Base-by-base conservation (phyloP, 2,329 filamentous ascomycete genomes). In the Phialocephala subalpina region DNA sequence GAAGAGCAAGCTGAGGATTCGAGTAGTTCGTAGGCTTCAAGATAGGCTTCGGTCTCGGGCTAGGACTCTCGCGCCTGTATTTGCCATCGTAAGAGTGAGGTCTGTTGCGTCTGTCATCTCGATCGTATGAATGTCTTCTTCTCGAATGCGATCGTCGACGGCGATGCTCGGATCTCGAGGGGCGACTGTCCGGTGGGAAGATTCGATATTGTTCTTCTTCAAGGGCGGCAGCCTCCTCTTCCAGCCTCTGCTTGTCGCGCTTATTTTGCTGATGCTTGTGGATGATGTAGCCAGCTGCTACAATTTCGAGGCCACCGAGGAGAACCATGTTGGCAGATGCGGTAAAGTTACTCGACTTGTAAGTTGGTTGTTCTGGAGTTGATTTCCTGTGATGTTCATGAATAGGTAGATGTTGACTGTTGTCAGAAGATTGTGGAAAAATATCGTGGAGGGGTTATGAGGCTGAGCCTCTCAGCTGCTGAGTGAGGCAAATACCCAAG, bases 301-400 rank as follows among this genome's bases (percentile, higher is more conserved):
- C 68, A 12, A 76, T 4, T 63, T 76, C 74, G 14, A 76, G 68
- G 0, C 74, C 74, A 20, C 73, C 74, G 76, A 84, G 20, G 81
- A 88, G 11, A 80, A 91, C 59, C 83, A 92, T 65, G 69, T 90
- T 55, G 56, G 36, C 38, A 57, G n/a, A 33, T 12, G 14, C 16
- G 53, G 29, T 52, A 16, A 3, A 22, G 29, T 33, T 33, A 5
- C 12, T 29, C 45, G 35, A 8, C 27, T 45, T 36, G 29, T 11
- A 35, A n/a, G 16, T 33, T 53, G 25, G 14, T 33, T 47, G 3
- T 4, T 57, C 16, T 57, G 20, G n/a, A 60, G 18, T 56, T 22
- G 12, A 58, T 11, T 29, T 52, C 58, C 18, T 61, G 60, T 49
- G n/a, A 36, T 33, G 49, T 62, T 62, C 18, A 8, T 53, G 7